phyloP scores from a whole-genome alignment of 2,329 filamentous ascomycete genomes.

The Verticillium nubilum region DNA sequence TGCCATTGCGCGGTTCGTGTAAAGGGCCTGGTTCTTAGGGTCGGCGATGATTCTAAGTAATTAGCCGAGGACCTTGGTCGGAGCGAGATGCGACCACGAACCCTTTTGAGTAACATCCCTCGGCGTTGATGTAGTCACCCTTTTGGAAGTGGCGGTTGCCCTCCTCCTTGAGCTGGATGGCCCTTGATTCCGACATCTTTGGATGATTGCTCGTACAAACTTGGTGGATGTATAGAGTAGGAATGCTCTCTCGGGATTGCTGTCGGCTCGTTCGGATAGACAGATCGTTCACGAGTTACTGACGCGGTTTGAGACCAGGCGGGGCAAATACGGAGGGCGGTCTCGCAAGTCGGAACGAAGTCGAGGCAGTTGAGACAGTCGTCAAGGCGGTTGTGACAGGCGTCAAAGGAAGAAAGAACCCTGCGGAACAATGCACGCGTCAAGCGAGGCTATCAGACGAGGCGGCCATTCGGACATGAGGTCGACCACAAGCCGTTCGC shows the following conservation, averaged over 20 bases:
- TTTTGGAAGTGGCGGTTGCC: slow-evolving; percentile 62
- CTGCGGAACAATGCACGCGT: neutral
- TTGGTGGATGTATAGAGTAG: too few relatives aligned
- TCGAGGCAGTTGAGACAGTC: too few relatives aligned
- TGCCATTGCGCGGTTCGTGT: slow-evolving; percentile 84
- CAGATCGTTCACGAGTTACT: neutral
- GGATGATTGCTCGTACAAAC: neutral
- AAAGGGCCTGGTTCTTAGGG: slow-evolving; percentile 70
- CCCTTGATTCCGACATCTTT: slow-evolving; percentile 18
- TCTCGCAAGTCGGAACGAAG: neutral
- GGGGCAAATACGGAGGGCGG: neutral
- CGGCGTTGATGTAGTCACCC: slow-evolving; percentile 60
- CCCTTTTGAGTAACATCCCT: slow-evolving; percentile 68
- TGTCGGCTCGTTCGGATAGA: neutral
- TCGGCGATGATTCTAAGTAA: slow-evolving; percentile 66
- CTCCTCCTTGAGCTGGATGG: slow-evolving; percentile 44
- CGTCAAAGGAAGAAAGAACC: neutral
- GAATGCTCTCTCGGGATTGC: too few relatives aligned
- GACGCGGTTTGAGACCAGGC: neutral
- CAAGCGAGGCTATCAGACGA: neutral
- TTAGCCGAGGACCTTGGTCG: neutral
- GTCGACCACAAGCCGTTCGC: neutral
- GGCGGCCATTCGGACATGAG: neutral
- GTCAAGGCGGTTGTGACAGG: too few relatives aligned
- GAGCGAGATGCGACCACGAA: slow-evolving; percentile 29